Conservation (phyloP, 1,284 basidiomycete genomes). For the Fomitopsis betulina region DNA sequence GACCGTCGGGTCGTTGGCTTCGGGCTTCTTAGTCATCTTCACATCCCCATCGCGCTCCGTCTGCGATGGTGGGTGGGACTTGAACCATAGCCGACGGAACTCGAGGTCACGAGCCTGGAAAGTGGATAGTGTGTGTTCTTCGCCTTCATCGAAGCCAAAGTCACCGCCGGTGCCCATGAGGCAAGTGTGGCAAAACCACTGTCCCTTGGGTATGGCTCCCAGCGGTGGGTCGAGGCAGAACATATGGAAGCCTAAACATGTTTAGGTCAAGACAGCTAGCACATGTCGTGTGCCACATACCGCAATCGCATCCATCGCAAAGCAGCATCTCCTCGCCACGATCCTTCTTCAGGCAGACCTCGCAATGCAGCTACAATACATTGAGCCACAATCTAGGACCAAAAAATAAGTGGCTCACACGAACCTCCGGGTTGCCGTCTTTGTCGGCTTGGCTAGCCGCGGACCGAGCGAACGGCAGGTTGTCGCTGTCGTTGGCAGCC, state of each 20-base stretch:
- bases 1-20: conserved; percentile 39
- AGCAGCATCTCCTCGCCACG: conserved; percentile 88
- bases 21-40: neutral
- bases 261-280: neutral
- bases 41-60: conserved; percentile 7
- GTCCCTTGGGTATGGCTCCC: conserved; percentile 78
- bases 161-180: conserved; percentile 94
- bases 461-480: neutral
- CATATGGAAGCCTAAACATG: conserved; percentile 82
- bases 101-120: conserved; percentile 90
- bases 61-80: conserved; percentile 58
- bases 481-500: conserved; percentile 9
- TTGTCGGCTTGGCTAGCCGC: conserved; percentile 1
- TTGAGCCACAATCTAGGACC: conserved; percentile 1
- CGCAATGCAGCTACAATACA: conserved; percentile 61
- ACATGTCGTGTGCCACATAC: conserved; percentile 38
- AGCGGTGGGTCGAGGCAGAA: conserved; percentile 94
- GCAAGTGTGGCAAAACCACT: conserved; percentile 97
- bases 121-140: conserved; percentile 89
- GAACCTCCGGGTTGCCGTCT: neutral
- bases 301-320: conserved; percentile 96
- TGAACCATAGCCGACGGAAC: conserved; percentile 89
- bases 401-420: neutral
- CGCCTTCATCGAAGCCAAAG: conserved; percentile 98
- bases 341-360: conserved; percentile 88